Percentiles rank a stretch among this genome's conserved stretches.
phyloP scores from a whole-genome alignment of 2,329 filamentous ascomycete species.

The Neofusicoccum cordaticola region DNA sequence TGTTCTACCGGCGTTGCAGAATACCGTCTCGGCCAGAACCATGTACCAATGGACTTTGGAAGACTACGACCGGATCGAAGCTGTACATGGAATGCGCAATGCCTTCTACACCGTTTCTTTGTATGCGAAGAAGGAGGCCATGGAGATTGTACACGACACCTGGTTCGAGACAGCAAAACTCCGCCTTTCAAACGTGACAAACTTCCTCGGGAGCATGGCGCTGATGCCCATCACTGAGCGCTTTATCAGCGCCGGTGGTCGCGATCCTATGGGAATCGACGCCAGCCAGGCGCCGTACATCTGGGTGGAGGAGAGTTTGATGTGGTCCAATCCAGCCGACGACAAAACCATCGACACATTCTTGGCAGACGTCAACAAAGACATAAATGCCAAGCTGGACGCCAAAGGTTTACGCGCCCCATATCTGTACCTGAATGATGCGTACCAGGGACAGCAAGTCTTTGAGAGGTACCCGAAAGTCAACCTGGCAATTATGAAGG shows the following conservation, averaged over 20 bases:
- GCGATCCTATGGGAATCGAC: slow-evolving; percentile 22
- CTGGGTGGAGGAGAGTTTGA: slow-evolving; percentile 22
- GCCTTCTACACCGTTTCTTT: slow-evolving; percentile 22
- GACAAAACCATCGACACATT: neutral
- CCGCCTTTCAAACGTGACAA: slow-evolving; percentile 19
- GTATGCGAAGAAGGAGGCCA: slow-evolving; percentile 15
- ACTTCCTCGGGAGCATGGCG: neutral
- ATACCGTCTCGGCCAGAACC: slow-evolving; percentile 23
- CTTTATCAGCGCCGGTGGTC: slow-evolving; percentile 21
- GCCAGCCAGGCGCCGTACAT: neutral
- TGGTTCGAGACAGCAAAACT: slow-evolving; percentile 19
- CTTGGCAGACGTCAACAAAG: neutral
- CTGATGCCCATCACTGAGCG: slow-evolving; percentile 25
- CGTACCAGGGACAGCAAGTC: slow-evolving; percentile 25
- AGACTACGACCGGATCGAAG: slow-evolving; percentile 19
- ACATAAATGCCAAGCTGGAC: neutral
- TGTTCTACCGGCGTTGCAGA: slow-evolving; percentile 20
- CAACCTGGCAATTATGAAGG: slow-evolving; percentile 28
- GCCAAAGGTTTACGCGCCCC: neutral
- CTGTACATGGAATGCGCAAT: slow-evolving; percentile 20
- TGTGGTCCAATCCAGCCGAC: slow-evolving; percentile 7
- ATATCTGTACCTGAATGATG: slow-evolving; percentile 26
- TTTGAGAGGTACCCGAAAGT: slow-evolving; percentile 28
- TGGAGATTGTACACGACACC: slow-evolving; percentile 14
- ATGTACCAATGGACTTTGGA: slow-evolving; percentile 17